These are phyloP conservation scores for Entomortierella parvispora DNA, from an alignment of 192 early-diverging fungal genomes.

Conservation along the genomic window DNA sequence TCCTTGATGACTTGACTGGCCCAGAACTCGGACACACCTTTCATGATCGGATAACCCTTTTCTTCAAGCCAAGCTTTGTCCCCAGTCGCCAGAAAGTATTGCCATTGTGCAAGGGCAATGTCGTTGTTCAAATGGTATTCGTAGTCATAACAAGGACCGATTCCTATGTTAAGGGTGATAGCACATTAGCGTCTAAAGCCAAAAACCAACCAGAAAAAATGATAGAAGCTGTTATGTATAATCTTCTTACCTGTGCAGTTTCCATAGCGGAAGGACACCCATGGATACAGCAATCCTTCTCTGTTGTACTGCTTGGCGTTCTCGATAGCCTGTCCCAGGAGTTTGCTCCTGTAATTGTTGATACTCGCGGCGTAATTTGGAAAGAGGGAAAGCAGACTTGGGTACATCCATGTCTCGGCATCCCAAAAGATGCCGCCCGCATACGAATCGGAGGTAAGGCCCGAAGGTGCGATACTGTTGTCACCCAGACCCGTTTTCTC, in stretches of 20 bases:
- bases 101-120: constrained; percentile 51
- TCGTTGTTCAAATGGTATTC: constrained; percentile 54
- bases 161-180: constrained; percentile 23
- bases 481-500: constrained; percentile 42
- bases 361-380: constrained; percentile 51
- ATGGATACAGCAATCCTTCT: constrained; percentile 41
- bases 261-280: constrained; percentile 44
- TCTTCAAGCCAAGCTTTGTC: constrained; percentile 47
- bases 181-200: neutral
- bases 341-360: constrained; percentile 52
- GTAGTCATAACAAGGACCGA: constrained; percentile 52
- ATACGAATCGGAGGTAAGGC: constrained; percentile 48
- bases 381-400: constrained; percentile 42
- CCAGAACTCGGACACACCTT: constrained; percentile 49
- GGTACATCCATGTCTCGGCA: constrained; percentile 54
- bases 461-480: constrained; percentile 50
- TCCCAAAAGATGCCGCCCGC: constrained; percentile 54
- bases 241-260: constrained; percentile 42
- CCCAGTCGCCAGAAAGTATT: constrained; percentile 35
- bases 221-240: neutral
- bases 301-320: constrained; percentile 41
- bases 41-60: constrained; percentile 50
- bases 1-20: constrained; percentile 44
- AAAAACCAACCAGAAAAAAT: neutral
- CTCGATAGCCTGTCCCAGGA: constrained; percentile 33